Conservation (phyloP, 768 basidiomycete species). For the Lactarius vividus region DNA sequence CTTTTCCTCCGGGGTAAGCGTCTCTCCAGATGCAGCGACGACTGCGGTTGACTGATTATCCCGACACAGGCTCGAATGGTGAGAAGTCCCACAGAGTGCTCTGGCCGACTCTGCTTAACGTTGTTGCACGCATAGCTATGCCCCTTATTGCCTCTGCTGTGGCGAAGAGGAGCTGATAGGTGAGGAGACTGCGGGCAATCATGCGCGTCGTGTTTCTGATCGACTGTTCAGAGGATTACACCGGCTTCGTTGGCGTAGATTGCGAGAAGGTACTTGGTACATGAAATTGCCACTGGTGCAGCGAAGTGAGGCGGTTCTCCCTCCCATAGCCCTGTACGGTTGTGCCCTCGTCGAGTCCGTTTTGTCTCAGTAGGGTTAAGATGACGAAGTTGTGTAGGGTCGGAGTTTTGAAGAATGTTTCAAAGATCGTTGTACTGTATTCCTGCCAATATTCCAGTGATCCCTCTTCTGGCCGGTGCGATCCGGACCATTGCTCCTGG, state of each 20-base stretch:
- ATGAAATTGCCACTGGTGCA: not conserved
- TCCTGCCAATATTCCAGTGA: not conserved
- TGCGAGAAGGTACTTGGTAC: not conserved
- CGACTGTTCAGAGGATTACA: not conserved
- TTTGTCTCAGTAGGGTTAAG: not conserved
- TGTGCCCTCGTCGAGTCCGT: not conserved
- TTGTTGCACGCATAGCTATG: not conserved
- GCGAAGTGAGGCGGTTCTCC: not conserved
- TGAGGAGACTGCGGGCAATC: not conserved
- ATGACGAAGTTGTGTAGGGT: not conserved
- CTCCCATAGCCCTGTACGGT: not conserved
- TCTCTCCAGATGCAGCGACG: not conserved
- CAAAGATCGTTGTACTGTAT: not conserved
- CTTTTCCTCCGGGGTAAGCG: not conserved
- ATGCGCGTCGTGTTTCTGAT: not conserved
- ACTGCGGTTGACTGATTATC: not conserved
- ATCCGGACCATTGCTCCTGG: not conserved
- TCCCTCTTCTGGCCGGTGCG: not conserved
- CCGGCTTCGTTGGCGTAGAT: not conserved
- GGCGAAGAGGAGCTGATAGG: not conserved
- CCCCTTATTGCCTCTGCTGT: not conserved
- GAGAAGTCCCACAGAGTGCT: not conserved
- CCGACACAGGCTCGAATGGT: not conserved
- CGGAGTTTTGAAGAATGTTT: not conserved
- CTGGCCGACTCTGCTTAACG: no score